A percentile compares a stretch with the other conserved stretches of the same genome.
Conservation (phyloP, 1,284 basidiomycete genomes). For the Tranzscheliella williamsii region DNA sequence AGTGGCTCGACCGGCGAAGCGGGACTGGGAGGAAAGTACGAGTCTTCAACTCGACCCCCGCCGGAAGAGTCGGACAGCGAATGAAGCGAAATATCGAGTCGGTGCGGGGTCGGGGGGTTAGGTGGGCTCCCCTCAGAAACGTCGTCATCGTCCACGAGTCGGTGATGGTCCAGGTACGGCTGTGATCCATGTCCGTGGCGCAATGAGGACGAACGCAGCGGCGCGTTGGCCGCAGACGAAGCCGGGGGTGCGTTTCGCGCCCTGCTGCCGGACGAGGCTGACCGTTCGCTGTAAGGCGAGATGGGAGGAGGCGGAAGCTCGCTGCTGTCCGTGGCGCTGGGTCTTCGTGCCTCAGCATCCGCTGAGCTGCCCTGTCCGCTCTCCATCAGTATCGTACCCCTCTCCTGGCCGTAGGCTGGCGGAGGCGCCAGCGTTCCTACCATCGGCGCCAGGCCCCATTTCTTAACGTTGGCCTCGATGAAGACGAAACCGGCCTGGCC, state of each 20-base stretch:
- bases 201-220: conserved; percentile 24
- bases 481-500: conserved; percentile 61
- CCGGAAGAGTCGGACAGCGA: conserved; percentile 33
- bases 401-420: conserved; percentile 58
- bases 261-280: conserved; percentile 12
- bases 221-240: too few relatives aligned
- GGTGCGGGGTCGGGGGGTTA: conserved; percentile 67
- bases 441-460: conserved; percentile 61
- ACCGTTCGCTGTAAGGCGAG: conserved; percentile 35
- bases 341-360: conserved; percentile 3
- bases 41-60: conserved; percentile 11
- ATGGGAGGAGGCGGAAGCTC: conserved; percentile 36
- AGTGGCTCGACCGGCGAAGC: conserved; percentile 14
- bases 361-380: conserved; percentile 35
- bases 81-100: conserved; percentile 66
- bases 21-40: conserved; percentile 35
- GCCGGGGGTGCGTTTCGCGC: conserved; percentile 4
- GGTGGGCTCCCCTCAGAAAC: conserved; percentile 57
- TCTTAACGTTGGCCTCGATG: conserved; percentile 61
- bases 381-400: conserved; percentile 61
- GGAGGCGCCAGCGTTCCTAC: conserved; percentile 59
- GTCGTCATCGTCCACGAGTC: conserved; percentile 1
- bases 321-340: conserved; percentile 1
- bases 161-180: not conserved
- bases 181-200: conserved; percentile 2